Evolutionary conservation across 2,329 filamentous ascomycete genomes (phyloP).

Genomic region (Dactylonectria macrodidyma): DNA sequence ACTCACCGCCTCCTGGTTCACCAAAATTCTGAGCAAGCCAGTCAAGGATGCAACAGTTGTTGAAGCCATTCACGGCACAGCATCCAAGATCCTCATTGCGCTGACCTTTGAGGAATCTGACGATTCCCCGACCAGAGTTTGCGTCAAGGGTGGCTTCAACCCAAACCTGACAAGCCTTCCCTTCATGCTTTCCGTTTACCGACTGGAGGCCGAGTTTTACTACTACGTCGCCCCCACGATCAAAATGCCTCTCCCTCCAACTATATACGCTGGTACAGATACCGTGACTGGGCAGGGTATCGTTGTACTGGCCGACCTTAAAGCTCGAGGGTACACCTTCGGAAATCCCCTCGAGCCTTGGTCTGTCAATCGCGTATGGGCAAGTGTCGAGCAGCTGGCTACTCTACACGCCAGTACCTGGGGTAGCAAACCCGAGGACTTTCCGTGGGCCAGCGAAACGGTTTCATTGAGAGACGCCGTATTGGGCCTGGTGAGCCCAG

Average conservation of each 20-base stretch:
- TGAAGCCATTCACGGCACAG: conserved; percentile 27
- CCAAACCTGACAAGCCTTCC: conserved; percentile 4
- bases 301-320: conserved; percentile 18
- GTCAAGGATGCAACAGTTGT: neutral
- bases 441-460: conserved; percentile 10
- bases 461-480: conserved; percentile 18
- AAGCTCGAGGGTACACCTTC: conserved; percentile 22
- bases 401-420: conserved; percentile 31
- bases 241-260: conserved; percentile 11
- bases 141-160: conserved; percentile 32
- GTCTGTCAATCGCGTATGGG: neutral
- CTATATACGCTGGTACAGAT: conserved; percentile 12
- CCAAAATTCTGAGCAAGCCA: neutral
- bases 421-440: neutral
- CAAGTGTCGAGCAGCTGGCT: conserved; percentile 27
- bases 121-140: neutral
- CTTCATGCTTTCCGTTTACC: conserved; percentile 9
- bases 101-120: neutral
- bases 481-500: neutral
- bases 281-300: conserved; percentile 13
- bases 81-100: conserved; percentile 15
- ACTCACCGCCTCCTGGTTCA: conserved; percentile 27
- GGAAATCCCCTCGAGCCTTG: conserved; percentile 21
- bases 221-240: conserved; percentile 15
- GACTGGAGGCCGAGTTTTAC: conserved; percentile 29